phyloP scores from a whole-genome alignment of 1,284 basidiomycete species.

The Heterobasidion irregulare region DNA sequence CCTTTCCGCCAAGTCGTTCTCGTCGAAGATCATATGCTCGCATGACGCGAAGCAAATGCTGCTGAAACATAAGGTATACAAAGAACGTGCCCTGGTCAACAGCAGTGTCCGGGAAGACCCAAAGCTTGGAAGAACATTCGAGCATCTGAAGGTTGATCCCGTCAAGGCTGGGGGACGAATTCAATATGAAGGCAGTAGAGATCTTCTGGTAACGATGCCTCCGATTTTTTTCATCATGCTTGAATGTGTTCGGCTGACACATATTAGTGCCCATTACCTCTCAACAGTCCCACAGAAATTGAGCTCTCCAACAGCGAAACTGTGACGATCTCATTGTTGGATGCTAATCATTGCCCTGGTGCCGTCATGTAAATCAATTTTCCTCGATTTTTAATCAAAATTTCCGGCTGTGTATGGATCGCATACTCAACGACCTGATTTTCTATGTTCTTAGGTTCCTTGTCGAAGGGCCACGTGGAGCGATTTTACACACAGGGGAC shows the following conservation, averaged over 20 bases:
- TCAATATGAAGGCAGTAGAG: slow-evolving; percentile 44
- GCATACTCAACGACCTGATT: background rate
- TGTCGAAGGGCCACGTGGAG: slow-evolving; percentile 64
- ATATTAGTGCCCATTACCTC: slow-evolving; percentile 36
- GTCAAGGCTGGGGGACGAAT: slow-evolving; percentile 32
- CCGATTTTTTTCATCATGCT: background rate
- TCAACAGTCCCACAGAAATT: slow-evolving; percentile 57
- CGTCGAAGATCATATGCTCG: slow-evolving; percentile 64
- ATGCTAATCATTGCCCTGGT: slow-evolving; percentile 94
- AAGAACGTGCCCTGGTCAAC: slow-evolving; percentile 50
- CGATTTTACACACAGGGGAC: slow-evolving; percentile 89
- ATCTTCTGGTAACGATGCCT: slow-evolving; percentile 47
- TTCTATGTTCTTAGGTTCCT: slow-evolving; percentile 57
- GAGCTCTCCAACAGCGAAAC: slow-evolving; percentile 49
- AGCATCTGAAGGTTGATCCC: slow-evolving; percentile 57
- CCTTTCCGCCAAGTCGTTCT: slow-evolving; percentile 62
- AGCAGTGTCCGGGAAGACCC: slow-evolving; percentile 45
- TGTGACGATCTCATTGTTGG: slow-evolving; percentile 73
- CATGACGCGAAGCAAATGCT: slow-evolving; percentile 79
- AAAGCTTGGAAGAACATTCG: slow-evolving; percentile 44
- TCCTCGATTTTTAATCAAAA: background rate
- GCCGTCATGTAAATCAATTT: slow-evolving; percentile 68
- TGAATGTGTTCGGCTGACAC: background rate
- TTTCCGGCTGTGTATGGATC: background rate
- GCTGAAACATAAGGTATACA: slow-evolving; percentile 62